Conservation (phyloP, 2,329 filamentous ascomycete genomes). For the Lecanicillium sp. region DNA sequence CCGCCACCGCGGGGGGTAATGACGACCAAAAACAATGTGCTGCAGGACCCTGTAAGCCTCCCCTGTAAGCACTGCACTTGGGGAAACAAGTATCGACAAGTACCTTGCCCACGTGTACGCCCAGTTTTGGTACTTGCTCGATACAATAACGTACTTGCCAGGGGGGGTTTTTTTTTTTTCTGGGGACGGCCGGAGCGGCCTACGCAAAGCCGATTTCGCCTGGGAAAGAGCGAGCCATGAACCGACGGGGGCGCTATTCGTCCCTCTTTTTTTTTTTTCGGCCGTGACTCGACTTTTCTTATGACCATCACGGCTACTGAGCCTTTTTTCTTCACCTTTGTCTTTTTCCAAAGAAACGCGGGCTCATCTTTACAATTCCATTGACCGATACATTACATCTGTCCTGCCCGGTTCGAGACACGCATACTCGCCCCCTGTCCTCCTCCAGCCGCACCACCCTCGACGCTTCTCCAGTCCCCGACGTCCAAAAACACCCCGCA, state of each 20-base stretch:
- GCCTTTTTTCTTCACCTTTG: neutral
- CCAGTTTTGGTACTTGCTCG: too few relatives aligned
- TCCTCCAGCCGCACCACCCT: too few relatives aligned
- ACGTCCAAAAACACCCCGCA: neutral
- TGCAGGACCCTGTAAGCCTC: too few relatives aligned
- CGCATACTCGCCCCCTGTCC: neutral
- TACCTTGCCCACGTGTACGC: too few relatives aligned
- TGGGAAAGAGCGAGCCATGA: neutral
- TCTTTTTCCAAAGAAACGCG: neutral
- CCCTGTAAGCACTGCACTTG: too few relatives aligned
- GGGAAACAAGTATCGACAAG: too few relatives aligned
- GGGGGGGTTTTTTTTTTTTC: neutral
- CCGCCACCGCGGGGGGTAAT: too few relatives aligned
- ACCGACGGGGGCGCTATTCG: neutral
- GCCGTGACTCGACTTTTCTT: slow-evolving; percentile 12
- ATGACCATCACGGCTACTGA: too few relatives aligned
- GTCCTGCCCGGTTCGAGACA: neutral
- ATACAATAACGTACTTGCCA: too few relatives aligned
- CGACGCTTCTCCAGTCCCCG: neutral
- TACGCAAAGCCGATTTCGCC: slow-evolving; percentile 7
- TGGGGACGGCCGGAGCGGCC: slow-evolving; percentile 10
- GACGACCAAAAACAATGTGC: too few relatives aligned
- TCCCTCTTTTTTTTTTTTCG: slow-evolving; percentile 7
- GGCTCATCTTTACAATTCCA: too few relatives aligned
- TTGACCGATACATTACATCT: neutral